Conservation (phyloP, 257 asterid species). For the Forsythia suspensa region DNA sequence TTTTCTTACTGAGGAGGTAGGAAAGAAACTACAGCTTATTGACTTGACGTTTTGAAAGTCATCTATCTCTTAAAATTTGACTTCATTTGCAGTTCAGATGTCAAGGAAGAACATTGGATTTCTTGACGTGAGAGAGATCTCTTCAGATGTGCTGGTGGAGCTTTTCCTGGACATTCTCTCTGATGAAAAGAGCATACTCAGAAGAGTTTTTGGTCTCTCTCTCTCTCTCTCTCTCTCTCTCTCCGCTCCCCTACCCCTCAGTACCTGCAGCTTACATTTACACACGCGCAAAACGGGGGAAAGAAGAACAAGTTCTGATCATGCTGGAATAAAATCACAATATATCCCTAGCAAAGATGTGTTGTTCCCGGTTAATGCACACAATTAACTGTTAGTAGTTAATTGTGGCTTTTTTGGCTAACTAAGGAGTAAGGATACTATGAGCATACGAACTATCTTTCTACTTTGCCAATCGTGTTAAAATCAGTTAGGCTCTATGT, state of each 20-base stretch:
- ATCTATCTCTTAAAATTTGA: slow-evolving; percentile 44
- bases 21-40: slow-evolving; percentile 17
- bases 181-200: slow-evolving; percentile 72
- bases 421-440: neutral
- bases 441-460: neutral
- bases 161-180: slow-evolving; percentile 64
- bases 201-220: slow-evolving; percentile 76
- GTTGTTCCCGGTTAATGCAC: neutral
- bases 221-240: slow-evolving; percentile 4
- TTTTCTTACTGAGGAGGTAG: slow-evolving; percentile 58
- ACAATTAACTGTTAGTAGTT: neutral
- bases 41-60: slow-evolving; percentile 20
- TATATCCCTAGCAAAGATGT: neutral
- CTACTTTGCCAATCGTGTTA: neutral
- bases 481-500: neutral
- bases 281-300: too few relatives aligned
- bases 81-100: slow-evolving; percentile 95
- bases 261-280: too few relatives aligned
- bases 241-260: neutral
- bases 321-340: too few relatives aligned
- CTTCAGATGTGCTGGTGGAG: slow-evolving; percentile 57
- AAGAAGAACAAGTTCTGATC: too few relatives aligned
- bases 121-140: slow-evolving; percentile 74
- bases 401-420: neutral
- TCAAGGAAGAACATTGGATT: slow-evolving; percentile 80